These are phyloP conservation scores for Madurella mycetomatis DNA, from an alignment of 2,329 filamentous ascomycete genomes.

Conservation along the genomic window DNA sequence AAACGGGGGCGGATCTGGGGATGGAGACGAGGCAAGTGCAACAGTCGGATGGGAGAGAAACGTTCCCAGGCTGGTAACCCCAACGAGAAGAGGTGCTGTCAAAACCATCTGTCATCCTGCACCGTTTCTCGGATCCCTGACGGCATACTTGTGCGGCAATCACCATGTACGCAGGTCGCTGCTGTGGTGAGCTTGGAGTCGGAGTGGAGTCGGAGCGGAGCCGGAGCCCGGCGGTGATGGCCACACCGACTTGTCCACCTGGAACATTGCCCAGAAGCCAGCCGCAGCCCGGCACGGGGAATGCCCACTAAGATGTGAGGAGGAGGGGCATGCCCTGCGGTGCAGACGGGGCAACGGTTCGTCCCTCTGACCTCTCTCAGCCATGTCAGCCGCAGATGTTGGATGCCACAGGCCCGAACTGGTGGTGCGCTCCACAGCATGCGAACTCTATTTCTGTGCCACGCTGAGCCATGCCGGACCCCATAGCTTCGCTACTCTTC, in stretches of 20 bases:
- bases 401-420: constrained; percentile 2
- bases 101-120: no score
- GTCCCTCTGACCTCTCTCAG: constrained; percentile 12
- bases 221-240: not conserved
- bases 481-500: no score
- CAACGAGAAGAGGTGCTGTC: no score
- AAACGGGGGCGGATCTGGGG: not conserved
- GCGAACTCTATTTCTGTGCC: not conserved
- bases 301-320: not conserved
- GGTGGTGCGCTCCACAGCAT: not conserved
- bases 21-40: no score
- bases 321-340: not conserved
- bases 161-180: no score
- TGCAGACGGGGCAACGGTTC: constrained; percentile 5
- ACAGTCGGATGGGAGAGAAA: not conserved
- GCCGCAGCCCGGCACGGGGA: not conserved
- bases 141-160: no score
- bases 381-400: constrained; percentile 9
- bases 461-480: no score
- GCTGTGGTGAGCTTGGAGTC: not conserved
- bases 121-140: no score
- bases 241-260: not conserved
- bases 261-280: not conserved
- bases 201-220: not conserved
- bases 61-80: no score